Conservation (phyloP, 129 eudicot genomes). For the Arctium minus region DNA sequence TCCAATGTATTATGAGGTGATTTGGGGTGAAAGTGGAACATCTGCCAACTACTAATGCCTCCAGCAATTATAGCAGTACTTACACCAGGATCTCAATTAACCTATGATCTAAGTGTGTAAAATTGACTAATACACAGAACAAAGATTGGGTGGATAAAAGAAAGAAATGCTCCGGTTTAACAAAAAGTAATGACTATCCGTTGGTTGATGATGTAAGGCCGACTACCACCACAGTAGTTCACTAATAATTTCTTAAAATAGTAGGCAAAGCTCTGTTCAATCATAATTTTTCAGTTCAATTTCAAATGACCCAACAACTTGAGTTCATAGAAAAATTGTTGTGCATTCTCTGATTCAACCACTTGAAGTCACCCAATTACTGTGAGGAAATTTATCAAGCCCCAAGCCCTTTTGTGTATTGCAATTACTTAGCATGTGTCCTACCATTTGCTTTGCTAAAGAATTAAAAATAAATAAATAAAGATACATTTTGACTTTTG, state of each 20-base stretch:
- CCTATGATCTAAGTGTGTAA: background rate
- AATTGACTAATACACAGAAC: no score
- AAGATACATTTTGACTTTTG: background rate
- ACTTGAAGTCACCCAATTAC: background rate
- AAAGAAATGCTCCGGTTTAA: background rate
- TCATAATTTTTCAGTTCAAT: background rate
- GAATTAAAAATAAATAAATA: background rate
- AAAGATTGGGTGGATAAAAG: background rate
- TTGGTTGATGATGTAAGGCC: background rate
- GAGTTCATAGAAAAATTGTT: background rate
- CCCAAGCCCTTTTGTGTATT: background rate
- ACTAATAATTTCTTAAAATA: background rate
- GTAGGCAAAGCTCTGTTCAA: background rate
- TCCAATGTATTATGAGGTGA: background rate
- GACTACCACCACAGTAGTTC: background rate
- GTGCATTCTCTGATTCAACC: background rate
- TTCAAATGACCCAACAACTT: background rate
- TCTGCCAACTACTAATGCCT: background rate
- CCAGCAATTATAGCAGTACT: no score
- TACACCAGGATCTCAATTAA: background rate
- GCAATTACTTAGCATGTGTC: background rate
- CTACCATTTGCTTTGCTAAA: background rate
- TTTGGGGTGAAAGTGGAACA: background rate
- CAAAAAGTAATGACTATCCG: background rate
- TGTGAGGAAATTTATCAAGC: background rate